Conservation (phyloP, 2,329 filamentous ascomycete genomes). For the Pseudogymnoascus sp. region DNA sequence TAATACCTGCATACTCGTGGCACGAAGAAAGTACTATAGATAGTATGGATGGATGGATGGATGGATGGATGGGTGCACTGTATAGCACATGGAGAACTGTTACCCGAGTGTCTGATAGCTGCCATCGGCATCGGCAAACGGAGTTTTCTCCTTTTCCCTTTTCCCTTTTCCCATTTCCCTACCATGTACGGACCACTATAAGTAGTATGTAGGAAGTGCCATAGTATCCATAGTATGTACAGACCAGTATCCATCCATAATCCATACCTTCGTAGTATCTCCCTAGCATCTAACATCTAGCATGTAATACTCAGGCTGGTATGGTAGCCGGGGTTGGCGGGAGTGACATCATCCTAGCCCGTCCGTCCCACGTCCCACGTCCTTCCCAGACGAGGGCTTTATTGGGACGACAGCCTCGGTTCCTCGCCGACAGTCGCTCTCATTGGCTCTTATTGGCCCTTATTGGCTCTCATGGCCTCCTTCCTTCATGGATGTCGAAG, state of each 20-base stretch:
- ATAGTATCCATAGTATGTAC: too few species aligned
- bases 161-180: too few species aligned
- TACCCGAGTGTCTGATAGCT: neutral
- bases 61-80: too few species aligned
- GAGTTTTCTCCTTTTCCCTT: too few species aligned
- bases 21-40: neutral
- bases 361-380: neutral
- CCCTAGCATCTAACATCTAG: too few species aligned
- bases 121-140: too few species aligned
- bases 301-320: too few species aligned
- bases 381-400: slow-evolving; percentile 1
- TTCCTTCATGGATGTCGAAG: neutral
- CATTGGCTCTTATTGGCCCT: neutral
- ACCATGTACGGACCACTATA: too few species aligned
- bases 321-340: neutral
- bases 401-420: slow-evolving; percentile 3
- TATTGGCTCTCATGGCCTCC: neutral
- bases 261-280: too few species aligned
- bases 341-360: neutral
- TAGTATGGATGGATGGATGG: neutral
- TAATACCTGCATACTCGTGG: neutral
- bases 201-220: too few species aligned
- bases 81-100: neutral
- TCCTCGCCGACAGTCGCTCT: neutral
- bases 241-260: too few species aligned